Evolutionary conservation across 306 rosid species (phyloP).

Genomic region (Corylus heterophylla): DNA sequence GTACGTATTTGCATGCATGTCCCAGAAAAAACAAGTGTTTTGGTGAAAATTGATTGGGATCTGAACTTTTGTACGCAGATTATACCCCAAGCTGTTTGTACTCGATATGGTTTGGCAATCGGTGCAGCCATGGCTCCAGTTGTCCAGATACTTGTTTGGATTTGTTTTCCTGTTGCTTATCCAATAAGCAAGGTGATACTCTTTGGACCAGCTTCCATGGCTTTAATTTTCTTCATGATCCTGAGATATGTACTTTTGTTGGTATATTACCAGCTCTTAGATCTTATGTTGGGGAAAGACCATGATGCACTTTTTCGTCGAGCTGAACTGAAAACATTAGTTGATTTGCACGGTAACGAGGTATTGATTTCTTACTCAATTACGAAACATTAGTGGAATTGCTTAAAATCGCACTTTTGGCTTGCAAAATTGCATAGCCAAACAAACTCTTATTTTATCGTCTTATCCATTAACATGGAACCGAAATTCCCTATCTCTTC

Average conservation of each 20-base stretch:
- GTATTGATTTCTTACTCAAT: constrained; percentile 29
- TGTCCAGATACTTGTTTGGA: constrained; percentile 84
- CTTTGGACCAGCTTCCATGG: neutral
- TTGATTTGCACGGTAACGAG: constrained; percentile 86
- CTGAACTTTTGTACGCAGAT: constrained; percentile 48
- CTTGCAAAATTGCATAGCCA: too few species aligned
- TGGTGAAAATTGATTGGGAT: neutral
- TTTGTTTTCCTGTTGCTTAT: constrained; percentile 80
- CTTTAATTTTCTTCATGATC: neutral
- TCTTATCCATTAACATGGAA: too few species aligned
- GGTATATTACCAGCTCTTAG: constrained; percentile 62
- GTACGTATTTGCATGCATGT: neutral
- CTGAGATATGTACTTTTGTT: neutral
- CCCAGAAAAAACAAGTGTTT: neutral
- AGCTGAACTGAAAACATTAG: constrained; percentile 95
- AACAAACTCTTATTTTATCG: too few species aligned
- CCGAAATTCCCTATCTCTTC: neutral
- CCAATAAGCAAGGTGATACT: constrained; percentile 88
- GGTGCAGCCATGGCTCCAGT: constrained; percentile 82
- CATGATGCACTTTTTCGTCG: constrained; percentile 80
- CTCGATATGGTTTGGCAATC: constrained; percentile 83
- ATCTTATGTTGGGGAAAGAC: constrained; percentile 72
- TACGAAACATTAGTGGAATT: too few species aligned
- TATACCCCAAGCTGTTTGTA: constrained; percentile 86
- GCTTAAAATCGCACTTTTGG: too few species aligned